Base-by-base conservation (phyloP, 2,329 filamentous ascomycete genomes). In the Penicillium brasilianum region DNA sequence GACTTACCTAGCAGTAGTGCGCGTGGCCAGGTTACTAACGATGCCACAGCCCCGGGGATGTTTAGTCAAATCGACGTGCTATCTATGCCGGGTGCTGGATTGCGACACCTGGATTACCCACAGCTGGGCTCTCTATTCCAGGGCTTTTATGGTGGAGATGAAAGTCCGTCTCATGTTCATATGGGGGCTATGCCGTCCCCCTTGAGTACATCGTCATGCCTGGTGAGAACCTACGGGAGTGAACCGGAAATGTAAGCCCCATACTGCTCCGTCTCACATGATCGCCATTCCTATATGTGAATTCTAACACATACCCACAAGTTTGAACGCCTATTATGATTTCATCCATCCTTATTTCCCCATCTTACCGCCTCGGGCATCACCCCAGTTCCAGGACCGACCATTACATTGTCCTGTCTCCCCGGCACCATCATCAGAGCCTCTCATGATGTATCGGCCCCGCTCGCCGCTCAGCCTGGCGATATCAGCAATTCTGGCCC, bases 331-430 rank as follows among this genome's bases (percentile, higher is more conserved):
- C 37, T 81, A 81, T 57, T 81, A 81, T 59, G 76, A 78, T 48
- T 81, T 79, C 58, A 77, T 81, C 56, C 79, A 81, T 66, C 58
- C 69, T n/a, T 81, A 79, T 64, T 80, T 80, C 46, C 79, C 79
- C 5, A 76, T 81, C 39, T 70, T 81, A 30, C 78, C 79, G 7
- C 77, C 79, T 30, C 69, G 77, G 39, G 69, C 64, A 43, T 58
- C 69, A 8, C 68, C 71, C 5, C 71, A 67, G 39, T 67, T 64
- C 20, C 66, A 69, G 32, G 75, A 80, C 65, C 63, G 65, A 16
- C 77, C 78, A 8, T 58, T 79, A 52, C 70, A 77, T 53, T 67
- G 69, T 20, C 67, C 69, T 7, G 65, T 71, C 13, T 72, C 75
- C n/a, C 61, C 74, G 16, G 68, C 66, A 48, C 64, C 71, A n/a